These are phyloP conservation scores for Kuraishia ogatae DNA, from an alignment of 805 yeast species.

Conservation along the genomic window DNA sequence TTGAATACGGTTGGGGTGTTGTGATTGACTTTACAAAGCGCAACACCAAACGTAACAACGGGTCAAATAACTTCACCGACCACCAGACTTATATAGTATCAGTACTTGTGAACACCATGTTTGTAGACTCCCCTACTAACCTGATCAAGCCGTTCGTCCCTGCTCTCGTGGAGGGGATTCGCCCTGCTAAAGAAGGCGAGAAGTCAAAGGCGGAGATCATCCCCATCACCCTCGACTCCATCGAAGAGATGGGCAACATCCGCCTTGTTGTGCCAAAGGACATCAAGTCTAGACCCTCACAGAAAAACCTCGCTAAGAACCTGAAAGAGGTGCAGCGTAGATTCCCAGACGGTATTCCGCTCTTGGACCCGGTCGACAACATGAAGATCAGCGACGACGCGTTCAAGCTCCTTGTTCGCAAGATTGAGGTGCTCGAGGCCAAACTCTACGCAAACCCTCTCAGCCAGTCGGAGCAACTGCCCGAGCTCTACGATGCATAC, in stretches of 20 bases:
- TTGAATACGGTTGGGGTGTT: conserved; percentile 88
- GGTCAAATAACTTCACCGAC: conserved; percentile 50
- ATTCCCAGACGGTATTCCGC: conserved; percentile 87
- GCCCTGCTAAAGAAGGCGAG: conserved; percentile 74
- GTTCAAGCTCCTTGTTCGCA: conserved; percentile 61
- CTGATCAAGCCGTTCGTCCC: conserved; percentile 73
- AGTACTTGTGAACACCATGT: conserved; percentile 73
- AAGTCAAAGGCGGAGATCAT: conserved; percentile 65
- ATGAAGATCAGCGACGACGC: conserved; percentile 85
- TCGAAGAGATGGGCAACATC: conserved; percentile 67
- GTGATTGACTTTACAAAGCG: conserved; percentile 74
- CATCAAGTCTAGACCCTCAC: conserved; percentile 35
- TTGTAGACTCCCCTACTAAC: conserved; percentile 76
- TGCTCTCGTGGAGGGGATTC: conserved; percentile 75
- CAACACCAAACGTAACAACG: conserved; percentile 46
- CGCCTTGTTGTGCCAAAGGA: conserved; percentile 76
- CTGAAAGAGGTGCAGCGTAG: conserved; percentile 73
- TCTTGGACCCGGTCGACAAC: conserved; percentile 80
- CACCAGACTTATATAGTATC: conserved; percentile 87
- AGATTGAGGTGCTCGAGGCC: conserved; percentile 75
- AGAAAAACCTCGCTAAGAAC: conserved; percentile 55
- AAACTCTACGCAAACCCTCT: conserved; percentile 66
- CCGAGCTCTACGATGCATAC: conserved; percentile 57
- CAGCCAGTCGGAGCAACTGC: conserved; percentile 49
- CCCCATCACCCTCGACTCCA: conserved; percentile 77